Evolutionary conservation across 2,329 filamentous ascomycete genomes (phyloP), one percentile per base, ranked within the genome.

Genomic region (Fusarium sp.): DNA sequence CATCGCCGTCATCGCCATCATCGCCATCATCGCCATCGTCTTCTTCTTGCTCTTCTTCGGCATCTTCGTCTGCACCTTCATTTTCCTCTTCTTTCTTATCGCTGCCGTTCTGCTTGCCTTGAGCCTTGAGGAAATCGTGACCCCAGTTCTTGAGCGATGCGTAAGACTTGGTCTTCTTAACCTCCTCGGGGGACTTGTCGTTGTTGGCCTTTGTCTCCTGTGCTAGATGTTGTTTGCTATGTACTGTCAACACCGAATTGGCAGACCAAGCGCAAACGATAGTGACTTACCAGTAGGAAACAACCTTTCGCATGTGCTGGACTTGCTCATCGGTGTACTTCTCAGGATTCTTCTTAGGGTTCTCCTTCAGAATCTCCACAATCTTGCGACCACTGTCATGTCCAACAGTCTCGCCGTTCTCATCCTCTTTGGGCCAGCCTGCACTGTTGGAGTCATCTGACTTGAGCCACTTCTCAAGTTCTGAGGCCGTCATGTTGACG

Each of bases 331-430:
- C 83, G 1, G 84, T 84, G 74, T 91, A 91, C 59, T 85, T 83
- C 9, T 83, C 81, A 0, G 84, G 80, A 10, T 87, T 81, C 68
- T 87, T 90, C 11, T 84, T 78, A 0, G 88, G 88, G 57, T 91
- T 91, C 62, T 86, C 84, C 70, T 88, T 83, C 16, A 92, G 77
- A 33, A 91, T 91, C 50, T 86, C 79, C 48, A 91, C 84, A 64
- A 91, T 91, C 69, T 87, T 88, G 48, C 87, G 84, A 7, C 89
- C 89, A 66, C 87, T 90, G 42, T 80, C 88, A 70, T 92, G 89
- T 2, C 89, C 89, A 33, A 91, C 81, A 0, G 87, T 89, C 76
- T 92, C 89, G 11, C 86, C 87, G 5, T 83, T 84, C 13, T 82
- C 83, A 55, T 85, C 83, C 54, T 87, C 84, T 69, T 90, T 90